Base-by-base conservation (phyloP, 164 flowering plant species). In the Sedum album region DNA sequence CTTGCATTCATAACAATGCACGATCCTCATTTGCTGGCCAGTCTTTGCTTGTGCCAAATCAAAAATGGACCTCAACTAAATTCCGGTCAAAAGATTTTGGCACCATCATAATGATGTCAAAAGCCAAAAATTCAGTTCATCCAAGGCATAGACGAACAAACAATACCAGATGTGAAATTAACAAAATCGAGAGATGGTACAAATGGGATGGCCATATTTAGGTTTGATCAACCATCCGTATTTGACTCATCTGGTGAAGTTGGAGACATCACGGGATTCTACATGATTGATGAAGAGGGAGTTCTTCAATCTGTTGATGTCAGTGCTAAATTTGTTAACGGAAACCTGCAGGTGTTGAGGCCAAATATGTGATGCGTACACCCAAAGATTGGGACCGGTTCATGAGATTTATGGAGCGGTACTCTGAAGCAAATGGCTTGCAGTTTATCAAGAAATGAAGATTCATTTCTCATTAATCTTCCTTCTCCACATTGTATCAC, bases 231-330 rank as follows among this genome's bases (percentile, higher is more conserved):
- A 60, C 97, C 96, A 4, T 94, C 98, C 1, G 98, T 91, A 2
- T 91, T 94, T 67, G 97, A 94, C 69, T 82, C 96, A 1, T 83
- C 97, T 4, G 76, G 88, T 44, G 93, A 86, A 74, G 84, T 91
- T 28, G 97, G 98, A 31, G 98, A 94, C 3, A 94, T 94, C 66
- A 94, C 97, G 9, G 97, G 97, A 4, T 86, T 91, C 67, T 91
- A 85, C 85, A 88, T 91, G 98, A 94, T 89, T 65, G 98, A 94
- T 75, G 98, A 91, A 76, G 98, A 91, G 83, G 98, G 98, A 31
- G 79, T 80, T 62, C 84, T 94, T 70, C 85, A 83, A 30, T 88
- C 97, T 18, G 90, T 84, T 66, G 93, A 87, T 81, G 97, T 94
- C 6, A 91, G 46, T 74, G 98, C 97, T 28, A 88, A 84, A 69